Percentiles rank a stretch among this genome's conserved stretches.
Evolutionary conservation across 2,329 filamentous ascomycete genomes (phyloP).

Genomic region (Phialophora verrucosa): DNA sequence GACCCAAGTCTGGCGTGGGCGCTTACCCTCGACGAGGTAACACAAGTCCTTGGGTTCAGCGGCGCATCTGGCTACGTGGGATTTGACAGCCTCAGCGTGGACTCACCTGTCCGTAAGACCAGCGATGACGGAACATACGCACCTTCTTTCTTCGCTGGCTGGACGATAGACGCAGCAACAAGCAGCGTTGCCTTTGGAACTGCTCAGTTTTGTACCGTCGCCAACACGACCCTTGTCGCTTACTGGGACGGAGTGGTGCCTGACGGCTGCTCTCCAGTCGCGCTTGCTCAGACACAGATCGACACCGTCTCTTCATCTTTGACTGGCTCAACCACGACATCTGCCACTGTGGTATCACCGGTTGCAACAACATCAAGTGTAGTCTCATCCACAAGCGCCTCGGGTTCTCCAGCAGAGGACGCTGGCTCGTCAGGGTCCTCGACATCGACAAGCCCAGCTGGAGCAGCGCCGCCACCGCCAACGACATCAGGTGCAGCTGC

Average conservation of each 20-base stretch:
- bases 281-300: conserved; percentile 1
- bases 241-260: conserved; percentile 19
- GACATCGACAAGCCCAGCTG: neutral
- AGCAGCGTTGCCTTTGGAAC: conserved; percentile 9
- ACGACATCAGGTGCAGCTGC: neutral
- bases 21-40: neutral
- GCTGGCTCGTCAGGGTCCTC: neutral
- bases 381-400: neutral
- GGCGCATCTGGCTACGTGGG: conserved; percentile 15
- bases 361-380: neutral
- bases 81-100: conserved; percentile 14
- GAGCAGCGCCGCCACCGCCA: neutral
- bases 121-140: conserved; percentile 19
- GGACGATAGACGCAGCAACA: conserved; percentile 7
- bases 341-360: neutral
- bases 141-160: conserved; percentile 10
- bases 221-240: conserved; percentile 13
- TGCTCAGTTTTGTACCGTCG: conserved; percentile 14
- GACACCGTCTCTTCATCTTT: neutral
- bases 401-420: neutral
- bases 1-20: conserved; percentile 13
- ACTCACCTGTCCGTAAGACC: conserved; percentile 10
- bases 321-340: neutral
- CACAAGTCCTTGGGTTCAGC: conserved; percentile 19
- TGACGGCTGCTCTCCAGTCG: conserved; percentile 13